phyloP scores from a whole-genome alignment of 192 early-diverging fungal species.

The Backusella australiensis region DNA sequence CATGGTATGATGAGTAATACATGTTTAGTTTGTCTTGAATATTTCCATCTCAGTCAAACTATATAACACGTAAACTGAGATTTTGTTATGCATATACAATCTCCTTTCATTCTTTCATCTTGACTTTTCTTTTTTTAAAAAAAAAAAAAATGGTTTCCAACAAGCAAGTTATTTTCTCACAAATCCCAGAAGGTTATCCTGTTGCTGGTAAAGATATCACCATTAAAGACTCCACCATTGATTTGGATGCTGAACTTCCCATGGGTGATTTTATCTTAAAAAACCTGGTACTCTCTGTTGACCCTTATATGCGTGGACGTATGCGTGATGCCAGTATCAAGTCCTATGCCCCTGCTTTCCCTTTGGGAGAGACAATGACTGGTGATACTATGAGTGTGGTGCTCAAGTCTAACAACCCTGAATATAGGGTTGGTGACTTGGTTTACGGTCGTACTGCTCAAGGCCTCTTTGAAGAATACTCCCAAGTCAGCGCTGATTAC shows the following conservation, averaged over 20 bases:
- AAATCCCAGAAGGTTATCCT: constrained; percentile 34
- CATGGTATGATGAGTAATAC: neutral
- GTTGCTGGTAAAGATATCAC: constrained; percentile 45
- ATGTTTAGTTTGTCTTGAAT: neutral
- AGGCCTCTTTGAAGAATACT: constrained; percentile 59
- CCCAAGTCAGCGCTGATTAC: constrained; percentile 38
- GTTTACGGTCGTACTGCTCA: constrained; percentile 45
- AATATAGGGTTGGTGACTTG: constrained; percentile 60
- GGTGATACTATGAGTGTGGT: constrained; percentile 67
- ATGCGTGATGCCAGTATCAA: constrained; percentile 50
- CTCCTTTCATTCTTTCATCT: neutral
- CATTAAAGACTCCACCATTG: constrained; percentile 37
- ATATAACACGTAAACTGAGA: neutral
- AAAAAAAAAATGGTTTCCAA: constrained; percentile 38
- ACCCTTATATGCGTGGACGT: constrained; percentile 75
- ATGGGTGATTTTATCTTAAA: constrained; percentile 56
- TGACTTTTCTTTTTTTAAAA: neutral
- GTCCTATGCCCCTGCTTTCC: constrained; percentile 46
- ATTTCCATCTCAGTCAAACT: neutral
- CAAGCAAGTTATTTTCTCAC: constrained; percentile 38
- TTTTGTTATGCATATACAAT: neutral
- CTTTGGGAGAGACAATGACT: constrained; percentile 55
- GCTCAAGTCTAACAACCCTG: constrained; percentile 57
- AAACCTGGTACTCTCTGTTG: constrained; percentile 63
- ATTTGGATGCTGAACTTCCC: constrained; percentile 42